Evolutionary conservation across 371 early-diverging fungal species (phyloP).

Genomic region (Mitosporidium daphniae): DNA sequence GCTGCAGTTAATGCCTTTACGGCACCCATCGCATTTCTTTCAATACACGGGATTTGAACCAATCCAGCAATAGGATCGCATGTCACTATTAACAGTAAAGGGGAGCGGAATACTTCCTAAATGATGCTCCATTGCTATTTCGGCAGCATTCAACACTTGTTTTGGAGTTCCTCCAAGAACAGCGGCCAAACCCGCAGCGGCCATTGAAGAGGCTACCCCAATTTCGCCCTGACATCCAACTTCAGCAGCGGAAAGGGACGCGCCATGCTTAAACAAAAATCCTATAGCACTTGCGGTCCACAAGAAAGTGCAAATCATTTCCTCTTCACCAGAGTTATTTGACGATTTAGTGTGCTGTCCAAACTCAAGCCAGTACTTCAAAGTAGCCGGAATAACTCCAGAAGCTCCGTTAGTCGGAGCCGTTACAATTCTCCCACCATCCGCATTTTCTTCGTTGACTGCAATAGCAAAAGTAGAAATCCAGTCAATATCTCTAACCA

Average conservation of each 20-base stretch:
- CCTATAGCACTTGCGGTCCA: constrained; percentile 63
- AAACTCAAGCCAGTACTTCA: constrained; percentile 70
- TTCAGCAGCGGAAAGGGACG: constrained; percentile 63
- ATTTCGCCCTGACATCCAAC: constrained; percentile 72
- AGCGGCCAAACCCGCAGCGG: constrained; percentile 59
- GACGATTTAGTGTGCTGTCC: constrained; percentile 23
- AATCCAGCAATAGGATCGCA: constrained; percentile 67
- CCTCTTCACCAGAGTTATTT: too few relatives aligned
- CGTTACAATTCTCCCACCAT: constrained; percentile 51
- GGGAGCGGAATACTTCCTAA: too few relatives aligned
- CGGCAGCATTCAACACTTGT: constrained; percentile 70
- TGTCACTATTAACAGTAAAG: too few relatives aligned
- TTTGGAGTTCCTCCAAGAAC: constrained; percentile 61
- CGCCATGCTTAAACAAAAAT: constrained; percentile 71
- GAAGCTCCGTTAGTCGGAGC: constrained; percentile 71
- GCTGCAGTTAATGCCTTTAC: constrained; percentile 76
- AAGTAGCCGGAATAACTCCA: constrained; percentile 60
- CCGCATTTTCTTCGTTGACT: constrained; percentile 80
- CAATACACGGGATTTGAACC: constrained; percentile 80
- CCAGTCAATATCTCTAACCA: too few relatives aligned
- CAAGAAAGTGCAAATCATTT: constrained; percentile 52
- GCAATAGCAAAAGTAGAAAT: constrained; percentile 69
- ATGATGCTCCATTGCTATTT: constrained; percentile 74
- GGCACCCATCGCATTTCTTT: constrained; percentile 61
- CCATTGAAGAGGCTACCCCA: constrained; percentile 75